These are phyloP conservation scores for Mucor indicus DNA, from an alignment of 371 early-diverging fungal species.

Conservation along the genomic window DNA sequence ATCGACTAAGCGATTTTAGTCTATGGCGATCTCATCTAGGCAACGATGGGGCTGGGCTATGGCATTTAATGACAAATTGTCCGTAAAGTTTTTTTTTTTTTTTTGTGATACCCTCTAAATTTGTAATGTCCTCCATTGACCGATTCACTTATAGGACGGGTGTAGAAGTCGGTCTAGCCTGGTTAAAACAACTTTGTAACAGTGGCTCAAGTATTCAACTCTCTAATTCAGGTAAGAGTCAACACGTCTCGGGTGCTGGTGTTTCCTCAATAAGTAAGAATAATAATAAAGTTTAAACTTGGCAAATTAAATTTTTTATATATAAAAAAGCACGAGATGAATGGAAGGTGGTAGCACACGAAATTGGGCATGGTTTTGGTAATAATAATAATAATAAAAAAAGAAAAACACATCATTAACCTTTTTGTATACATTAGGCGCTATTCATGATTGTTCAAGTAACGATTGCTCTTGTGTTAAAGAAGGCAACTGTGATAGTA, in stretches of 20 bases:
- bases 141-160: conserved; percentile 53
- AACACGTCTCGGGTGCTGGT: conserved; percentile 79
- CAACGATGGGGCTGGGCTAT: conserved; percentile 79
- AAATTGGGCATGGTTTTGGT: conserved; percentile 91
- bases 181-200: conserved; percentile 81
- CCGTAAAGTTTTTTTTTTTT: conserved; percentile 34
- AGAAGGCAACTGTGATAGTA: conserved; percentile 35
- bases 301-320: neutral
- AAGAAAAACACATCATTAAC: no score
- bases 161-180: conserved; percentile 90
- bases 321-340: conserved; percentile 71
- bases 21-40: conserved; percentile 76
- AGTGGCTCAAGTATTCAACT: conserved; percentile 42
- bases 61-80: conserved; percentile 94
- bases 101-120: conserved; percentile 1
- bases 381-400: neutral
- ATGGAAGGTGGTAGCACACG: conserved; percentile 96
- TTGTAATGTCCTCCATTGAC: neutral
- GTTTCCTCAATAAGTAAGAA: conserved; percentile 73
- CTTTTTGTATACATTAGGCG: conserved; percentile 41
- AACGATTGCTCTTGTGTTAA: conserved; percentile 56
- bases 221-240: conserved; percentile 29
- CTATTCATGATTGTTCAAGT: conserved; percentile 69
- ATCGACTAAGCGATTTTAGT: conserved; percentile 87
- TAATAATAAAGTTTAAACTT: no score